These are phyloP conservation scores for Agrocybe pediades DNA, from an alignment of 768 basidiomycete genomes.

Conservation along the genomic window DNA sequence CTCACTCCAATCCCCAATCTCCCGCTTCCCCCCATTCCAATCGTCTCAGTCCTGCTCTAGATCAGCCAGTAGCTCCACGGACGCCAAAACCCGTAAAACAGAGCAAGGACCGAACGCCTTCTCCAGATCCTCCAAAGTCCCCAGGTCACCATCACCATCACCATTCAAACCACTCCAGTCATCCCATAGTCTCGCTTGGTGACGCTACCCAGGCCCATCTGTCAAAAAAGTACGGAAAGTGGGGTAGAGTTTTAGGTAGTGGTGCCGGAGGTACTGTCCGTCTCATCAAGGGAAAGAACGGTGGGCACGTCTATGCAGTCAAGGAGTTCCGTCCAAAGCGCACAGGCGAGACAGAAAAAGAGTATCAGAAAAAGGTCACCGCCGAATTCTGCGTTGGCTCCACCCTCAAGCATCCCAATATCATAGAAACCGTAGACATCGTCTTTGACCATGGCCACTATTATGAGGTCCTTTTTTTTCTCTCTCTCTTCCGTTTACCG, in stretches of 20 bases:
- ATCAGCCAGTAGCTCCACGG: slow-evolving; percentile 16
- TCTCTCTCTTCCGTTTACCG: slow-evolving; percentile 5
- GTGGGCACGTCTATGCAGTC: slow-evolving; percentile 88
- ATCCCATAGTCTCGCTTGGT: slow-evolving; percentile 60
- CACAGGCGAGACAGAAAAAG: slow-evolving; percentile 86
- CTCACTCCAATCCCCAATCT: slow-evolving; percentile 25
- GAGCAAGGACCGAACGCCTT: slow-evolving; percentile 45
- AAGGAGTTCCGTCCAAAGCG: slow-evolving; percentile 96
- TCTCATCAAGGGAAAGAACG: slow-evolving; percentile 91
- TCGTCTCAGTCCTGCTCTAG: slow-evolving; percentile 5
- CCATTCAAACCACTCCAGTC: not conserved
- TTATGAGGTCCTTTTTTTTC: slow-evolving; percentile 75
- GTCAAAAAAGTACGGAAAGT: slow-evolving; percentile 99
- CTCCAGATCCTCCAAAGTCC: slow-evolving; percentile 7
- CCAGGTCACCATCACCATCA: slow-evolving; percentile 16
- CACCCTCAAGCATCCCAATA: slow-evolving; percentile 91
- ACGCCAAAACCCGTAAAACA: slow-evolving; percentile 35
- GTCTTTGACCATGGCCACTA: slow-evolving; percentile 97
- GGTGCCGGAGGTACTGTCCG: slow-evolving; percentile 99
- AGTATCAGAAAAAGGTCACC: slow-evolving; percentile 99
- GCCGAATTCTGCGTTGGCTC: slow-evolving; percentile 98
- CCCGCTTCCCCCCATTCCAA: slow-evolving; percentile 10
- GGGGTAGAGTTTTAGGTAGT: slow-evolving; percentile 92
- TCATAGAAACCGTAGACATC: slow-evolving; percentile 98
- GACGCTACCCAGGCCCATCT: slow-evolving; percentile 89